Evolutionary conservation across 345 rosid species (phyloP), one percentile per base, ranked within the genome.

Genomic region (Eucalyptus leucophloia): DNA sequence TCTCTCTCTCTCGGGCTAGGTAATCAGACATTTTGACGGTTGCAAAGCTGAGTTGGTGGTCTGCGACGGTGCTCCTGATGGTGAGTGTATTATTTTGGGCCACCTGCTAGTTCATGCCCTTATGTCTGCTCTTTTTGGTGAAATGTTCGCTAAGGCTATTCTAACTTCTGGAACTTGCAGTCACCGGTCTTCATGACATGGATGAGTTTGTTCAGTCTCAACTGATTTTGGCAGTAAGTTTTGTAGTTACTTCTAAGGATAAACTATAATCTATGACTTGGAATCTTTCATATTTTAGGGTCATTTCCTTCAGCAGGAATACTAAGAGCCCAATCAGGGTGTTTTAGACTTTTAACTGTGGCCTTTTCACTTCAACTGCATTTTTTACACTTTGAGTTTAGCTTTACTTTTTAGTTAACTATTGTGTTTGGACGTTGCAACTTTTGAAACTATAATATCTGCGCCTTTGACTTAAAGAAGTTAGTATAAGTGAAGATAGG

Each of bases 121-220:
- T 86, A 51, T 86, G 58, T 86, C 58, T 37, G 40, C 37, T n/a
- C 58, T 44, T 88, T 88, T 86, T 24, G 49, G 86, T 53, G 53
- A 56, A 45, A 19, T 45, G 58, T 19, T 89, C 50, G 30, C n/a
- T 86, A 49, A 89, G 45, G 50, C 87, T 90, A 56, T 81, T 49
- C 88, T 88, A 90, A 13, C 62, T 12, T 11, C 92, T 88, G 49
- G 92, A 86, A 56, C 92, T 93, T 92, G 91, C 93, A 98, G 99
- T 98, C 86, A 97, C 99, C 12, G 99, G 99, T 91, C 97, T 98
- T 92, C 99, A 97, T 90, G 99, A 98, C 93, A 95, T 97, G 99
- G 99, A 98, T 94, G 99, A 98, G 92, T 97, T 95, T 95, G 99
- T 97, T 88, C 99, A 98, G 91, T 98, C 98, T 26, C 99, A 98